phyloP scores from a whole-genome alignment of 257 asterid species.

The Solanum chiquidenum region DNA sequence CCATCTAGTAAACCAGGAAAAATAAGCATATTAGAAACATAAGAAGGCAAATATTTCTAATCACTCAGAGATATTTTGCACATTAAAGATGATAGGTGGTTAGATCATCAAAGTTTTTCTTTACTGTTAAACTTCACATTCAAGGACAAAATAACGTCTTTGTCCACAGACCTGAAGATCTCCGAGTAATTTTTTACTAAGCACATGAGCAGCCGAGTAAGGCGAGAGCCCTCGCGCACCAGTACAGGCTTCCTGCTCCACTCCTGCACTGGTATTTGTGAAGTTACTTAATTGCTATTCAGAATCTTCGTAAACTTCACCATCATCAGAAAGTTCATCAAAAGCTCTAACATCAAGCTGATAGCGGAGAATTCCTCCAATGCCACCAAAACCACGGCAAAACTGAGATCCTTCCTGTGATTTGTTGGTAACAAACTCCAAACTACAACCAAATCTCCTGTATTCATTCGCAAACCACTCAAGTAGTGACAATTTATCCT shows the following conservation, averaged over 20 bases:
- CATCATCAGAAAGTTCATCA: conserved; percentile 25
- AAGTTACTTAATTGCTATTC: conserved; percentile 27
- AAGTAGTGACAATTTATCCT: conserved; percentile 18
- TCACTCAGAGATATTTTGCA: background rate
- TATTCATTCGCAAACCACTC: conserved; percentile 28
- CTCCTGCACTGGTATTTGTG: conserved; percentile 20
- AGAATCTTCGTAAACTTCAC: conserved; percentile 21
- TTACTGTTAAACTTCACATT: background rate
- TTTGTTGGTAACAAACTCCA: conserved; percentile 28
- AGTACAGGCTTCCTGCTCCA: conserved; percentile 29
- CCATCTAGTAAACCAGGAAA: background rate
- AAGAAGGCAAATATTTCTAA: background rate
- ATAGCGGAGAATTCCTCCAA: conserved; percentile 32
- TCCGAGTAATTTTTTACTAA: background rate
- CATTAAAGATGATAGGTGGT: background rate
- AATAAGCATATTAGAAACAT: background rate
- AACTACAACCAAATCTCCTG: conserved; percentile 23
- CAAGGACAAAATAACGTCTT: background rate
- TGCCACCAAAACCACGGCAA: conserved; percentile 35
- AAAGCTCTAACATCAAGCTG: conserved; percentile 27
- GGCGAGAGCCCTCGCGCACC: conserved; percentile 20
- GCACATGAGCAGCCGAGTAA: conserved; percentile 1
- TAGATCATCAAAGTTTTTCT: background rate
- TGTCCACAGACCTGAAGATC: background rate
- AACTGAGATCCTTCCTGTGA: conserved; percentile 35